Conservation (phyloP, 345 rosid species). For the Lepidium africanum region DNA sequence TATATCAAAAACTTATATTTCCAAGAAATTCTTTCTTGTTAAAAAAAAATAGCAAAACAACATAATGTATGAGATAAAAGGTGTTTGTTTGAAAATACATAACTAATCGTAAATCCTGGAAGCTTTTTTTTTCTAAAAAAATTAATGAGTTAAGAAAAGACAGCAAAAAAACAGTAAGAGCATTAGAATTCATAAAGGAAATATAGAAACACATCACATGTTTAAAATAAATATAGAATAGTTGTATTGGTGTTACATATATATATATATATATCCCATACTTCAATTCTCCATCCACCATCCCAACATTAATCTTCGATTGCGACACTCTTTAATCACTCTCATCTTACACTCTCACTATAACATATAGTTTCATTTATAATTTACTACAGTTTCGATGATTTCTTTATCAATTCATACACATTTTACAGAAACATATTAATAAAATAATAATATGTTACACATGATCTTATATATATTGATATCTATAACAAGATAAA, state of each 20-base stretch:
- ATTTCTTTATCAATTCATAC: neutral
- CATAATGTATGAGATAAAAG: neutral
- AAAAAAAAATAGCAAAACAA: neutral
- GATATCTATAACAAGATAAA: conserved; percentile 18
- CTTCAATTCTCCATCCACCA: conserved; percentile 26
- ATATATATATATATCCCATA: neutral
- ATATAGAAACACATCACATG: conserved; percentile 26
- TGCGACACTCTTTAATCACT: conserved; percentile 11
- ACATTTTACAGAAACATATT: neutral
- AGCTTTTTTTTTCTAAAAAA: neutral
- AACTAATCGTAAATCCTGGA: neutral
- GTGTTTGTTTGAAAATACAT: neutral
- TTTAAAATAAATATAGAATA: conserved; percentile 11
- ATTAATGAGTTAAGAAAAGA: neutral
- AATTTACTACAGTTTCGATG: neutral
- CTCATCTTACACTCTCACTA: neutral
- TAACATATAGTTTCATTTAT: neutral
- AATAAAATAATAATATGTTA: neutral
- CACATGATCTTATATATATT: neutral
- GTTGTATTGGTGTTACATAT: neutral
- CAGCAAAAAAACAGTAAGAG: neutral
- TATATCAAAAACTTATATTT: too few species aligned
- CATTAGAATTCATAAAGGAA: neutral
- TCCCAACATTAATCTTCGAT: conserved; percentile 27
- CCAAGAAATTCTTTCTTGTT: too few species aligned